Evolutionary conservation across 73 alveolate species (phyloP).

Genomic region (Paramecium bursaria): DNA sequence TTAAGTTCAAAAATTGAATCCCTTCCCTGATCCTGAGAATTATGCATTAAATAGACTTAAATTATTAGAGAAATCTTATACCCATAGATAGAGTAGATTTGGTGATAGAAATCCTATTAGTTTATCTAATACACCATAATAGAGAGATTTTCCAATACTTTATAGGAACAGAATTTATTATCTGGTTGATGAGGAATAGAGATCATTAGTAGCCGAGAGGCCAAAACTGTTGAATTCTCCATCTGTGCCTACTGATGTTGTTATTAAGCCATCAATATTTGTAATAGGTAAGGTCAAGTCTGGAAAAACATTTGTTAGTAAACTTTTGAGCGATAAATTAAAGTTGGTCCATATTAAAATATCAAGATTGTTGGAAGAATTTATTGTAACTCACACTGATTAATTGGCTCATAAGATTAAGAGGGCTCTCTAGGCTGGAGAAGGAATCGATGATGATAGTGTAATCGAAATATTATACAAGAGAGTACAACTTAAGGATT

Average conservation of each 20-base stretch:
- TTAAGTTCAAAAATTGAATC: slow-evolving; percentile 16
- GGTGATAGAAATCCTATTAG: slow-evolving; percentile 83
- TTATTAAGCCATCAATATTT: slow-evolving; percentile 77
- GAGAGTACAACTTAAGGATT: slow-evolving; percentile 86
- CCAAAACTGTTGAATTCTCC: slow-evolving; percentile 84
- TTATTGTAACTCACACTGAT: slow-evolving; percentile 74
- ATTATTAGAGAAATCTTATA: slow-evolving; percentile 74
- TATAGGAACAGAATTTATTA: slow-evolving; percentile 93
- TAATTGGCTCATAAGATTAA: slow-evolving; percentile 74
- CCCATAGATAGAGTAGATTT: slow-evolving; percentile 82
- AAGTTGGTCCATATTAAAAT: slow-evolving; percentile 81
- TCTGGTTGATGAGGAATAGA: slow-evolving; percentile 88
- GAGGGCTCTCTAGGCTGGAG: slow-evolving; percentile 80
- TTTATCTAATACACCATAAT: slow-evolving; percentile 79
- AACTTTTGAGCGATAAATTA: slow-evolving; percentile 78
- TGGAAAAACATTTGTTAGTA: slow-evolving; percentile 88
- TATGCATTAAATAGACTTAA: slow-evolving; percentile 47
- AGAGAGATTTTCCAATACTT: slow-evolving; percentile 85
- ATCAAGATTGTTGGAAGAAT: slow-evolving; percentile 72
- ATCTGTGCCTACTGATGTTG: slow-evolving; percentile 78
- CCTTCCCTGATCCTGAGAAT: slow-evolving; percentile 49
- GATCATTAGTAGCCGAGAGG: slow-evolving; percentile 76
- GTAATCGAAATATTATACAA: slow-evolving; percentile 83
- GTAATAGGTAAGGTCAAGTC: slow-evolving; percentile 88
- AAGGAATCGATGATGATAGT: slow-evolving; percentile 83